Evolutionary conservation across 768 basidiomycete species (phyloP), one percentile per base, ranked within the genome.

Genomic region (Trametes meyenii): DNA sequence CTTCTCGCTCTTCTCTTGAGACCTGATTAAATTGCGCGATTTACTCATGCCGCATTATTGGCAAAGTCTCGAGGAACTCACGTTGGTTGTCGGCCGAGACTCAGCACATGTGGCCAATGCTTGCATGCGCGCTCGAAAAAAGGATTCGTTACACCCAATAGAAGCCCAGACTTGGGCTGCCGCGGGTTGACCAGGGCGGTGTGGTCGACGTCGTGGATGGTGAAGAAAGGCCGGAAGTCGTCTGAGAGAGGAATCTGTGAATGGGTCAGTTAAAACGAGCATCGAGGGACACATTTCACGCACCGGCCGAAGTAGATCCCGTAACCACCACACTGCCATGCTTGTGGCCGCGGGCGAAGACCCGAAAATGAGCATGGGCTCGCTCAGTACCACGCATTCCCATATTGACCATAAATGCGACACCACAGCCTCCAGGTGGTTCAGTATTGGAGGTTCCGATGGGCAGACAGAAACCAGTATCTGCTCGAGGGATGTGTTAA

Each of bases 201-300:
- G 64, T 89, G 86, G 61, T 97, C 95, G n/a, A 82, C 82, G 69
- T 98, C 96, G 71, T 98, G 96, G 67, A 99, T 94, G 16, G 96
- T 97, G 66, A 98, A 91, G 73, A 96, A 99, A 0, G 96, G 96
- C 10, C 96, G 83, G 67, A 93, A 85, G 69, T 99, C 96, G 1
- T 85, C 85, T 0, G 88, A 84, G 8, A 92, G 79, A 3, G 94
- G 93, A 33, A 96, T 87, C 93, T 94, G 61, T 44, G 35, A 40
- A 5, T 35, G 11, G 61, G 12, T 50, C 24, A 45, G 44, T 49
- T 42, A 53, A 12, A 8, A 24, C 21, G 5, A 44, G 44, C 33
- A 55, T 39, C 33, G 49, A n/a, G 55, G 19, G 21, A 53, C 17
- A 17, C 7, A 59, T 33, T n/a, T 23, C 39, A 57, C 23, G 19